A percentile compares a stretch with the other conserved stretches of the same genome.
Evolutionary conservation across 73 alveolate genomes (phyloP).

Genomic region (Paraurostyla sp.): DNA sequence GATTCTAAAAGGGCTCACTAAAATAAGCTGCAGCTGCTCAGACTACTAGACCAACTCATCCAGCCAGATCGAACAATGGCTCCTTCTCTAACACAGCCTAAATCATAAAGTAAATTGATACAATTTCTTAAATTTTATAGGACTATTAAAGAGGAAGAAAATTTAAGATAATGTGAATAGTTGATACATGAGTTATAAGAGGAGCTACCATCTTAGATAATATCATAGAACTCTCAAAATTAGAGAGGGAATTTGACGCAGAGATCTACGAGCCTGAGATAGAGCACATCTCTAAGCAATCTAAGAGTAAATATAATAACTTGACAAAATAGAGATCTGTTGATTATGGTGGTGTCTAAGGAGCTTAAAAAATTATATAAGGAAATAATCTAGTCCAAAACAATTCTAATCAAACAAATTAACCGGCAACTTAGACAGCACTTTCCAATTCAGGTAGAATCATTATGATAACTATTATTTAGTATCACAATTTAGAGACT

Average conservation of each 20-base stretch:
- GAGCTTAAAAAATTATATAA: too few species aligned
- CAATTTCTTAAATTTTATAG: neutral
- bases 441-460: neutral
- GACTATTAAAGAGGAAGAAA: conserved; percentile 48
- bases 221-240: neutral
- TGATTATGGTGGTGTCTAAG: neutral
- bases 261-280: conserved; percentile 18
- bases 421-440: neutral
- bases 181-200: conserved; percentile 50
- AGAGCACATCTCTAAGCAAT: neutral
- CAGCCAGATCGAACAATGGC: neutral
- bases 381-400: too few species aligned
- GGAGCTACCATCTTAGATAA: conserved; percentile 3
- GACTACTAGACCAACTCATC: neutral
- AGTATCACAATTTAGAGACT: conserved; percentile 14
- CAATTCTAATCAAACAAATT: too few species aligned
- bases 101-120: neutral
- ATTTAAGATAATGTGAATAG: conserved; percentile 53
- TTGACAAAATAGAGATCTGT: neutral
- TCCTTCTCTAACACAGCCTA: conserved; percentile 20
- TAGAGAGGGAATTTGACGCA: conserved; percentile 17
- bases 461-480: neutral
- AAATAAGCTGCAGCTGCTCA: neutral
- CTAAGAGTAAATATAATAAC: conserved; percentile 19
- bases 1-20: conserved; percentile 13